Evolutionary conservation across 805 yeast genomes (phyloP).

Genomic region (Pichia rugopelliculosa): DNA sequence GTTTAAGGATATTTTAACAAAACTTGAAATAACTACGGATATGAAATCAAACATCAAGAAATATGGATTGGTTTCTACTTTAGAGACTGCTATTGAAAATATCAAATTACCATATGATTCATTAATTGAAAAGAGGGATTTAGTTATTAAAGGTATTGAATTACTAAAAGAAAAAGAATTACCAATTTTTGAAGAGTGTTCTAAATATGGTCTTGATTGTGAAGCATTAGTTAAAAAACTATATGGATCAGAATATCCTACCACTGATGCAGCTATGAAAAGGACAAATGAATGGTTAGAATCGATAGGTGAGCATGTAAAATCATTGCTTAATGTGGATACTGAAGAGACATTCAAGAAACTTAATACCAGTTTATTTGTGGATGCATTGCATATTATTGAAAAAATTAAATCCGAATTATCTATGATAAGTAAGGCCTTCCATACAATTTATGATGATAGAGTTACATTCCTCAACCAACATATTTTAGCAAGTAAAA

Average conservation of each 20-base stretch:
- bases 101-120: conserved; percentile 35
- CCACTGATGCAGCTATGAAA: neutral
- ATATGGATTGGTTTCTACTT: conserved; percentile 2
- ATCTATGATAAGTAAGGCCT: conserved; percentile 12
- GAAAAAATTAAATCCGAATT: conserved; percentile 18
- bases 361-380: conserved; percentile 19
- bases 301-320: neutral
- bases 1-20: conserved; percentile 32
- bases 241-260: conserved; percentile 2
- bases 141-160: neutral
- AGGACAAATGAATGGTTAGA: neutral
- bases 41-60: neutral
- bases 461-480: conserved; percentile 24
- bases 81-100: conserved; percentile 32
- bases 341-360: neutral
- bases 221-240: conserved; percentile 32
- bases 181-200: conserved; percentile 16
- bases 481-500: conserved; percentile 1
- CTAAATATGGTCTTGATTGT: conserved; percentile 41
- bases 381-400: conserved; percentile 25
- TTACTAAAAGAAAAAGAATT: neutral
- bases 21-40: conserved; percentile 21
- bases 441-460: conserved; percentile 23
- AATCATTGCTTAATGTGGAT: neutral
- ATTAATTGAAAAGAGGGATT: conserved; percentile 10